Base-by-base conservation (phyloP, 352 stramenopile species). In the Globisporangium rhizosaccharum region DNA sequence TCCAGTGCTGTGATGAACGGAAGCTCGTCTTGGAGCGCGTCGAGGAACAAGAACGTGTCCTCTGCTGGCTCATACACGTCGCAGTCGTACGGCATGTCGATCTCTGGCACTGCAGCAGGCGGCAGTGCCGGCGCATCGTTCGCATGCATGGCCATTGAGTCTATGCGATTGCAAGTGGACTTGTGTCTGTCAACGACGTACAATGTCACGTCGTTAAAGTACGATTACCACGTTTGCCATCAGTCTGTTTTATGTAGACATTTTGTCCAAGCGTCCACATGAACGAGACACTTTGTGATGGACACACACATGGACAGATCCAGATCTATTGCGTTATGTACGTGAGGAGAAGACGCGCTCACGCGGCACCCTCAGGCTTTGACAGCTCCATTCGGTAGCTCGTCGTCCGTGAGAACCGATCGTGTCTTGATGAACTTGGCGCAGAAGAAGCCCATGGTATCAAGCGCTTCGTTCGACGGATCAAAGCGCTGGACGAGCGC, bases 11-110 rank as follows among this genome's bases (percentile, higher is more conserved):
- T 54, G 45, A 97, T 65, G 23, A 80, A 74, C 46, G 71, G 66
- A 36, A 87, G 58, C 60, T 98, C 96, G 45, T 90, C 79, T 62
- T 96, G 79, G 56, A 99, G 79, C 18, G 91, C 94, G 65, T 99
- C 96, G 18, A 99, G 67, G 30, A 99, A 88, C 18, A 99, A 71
- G 65, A 96, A 99, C 17, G 97, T 99, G 72, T 99, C 97, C 57
- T 99, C 96, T 17, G 88, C 87, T 25, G 96, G 97, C 73, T 99
- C 96, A 73, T 99, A 99, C 26, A 99, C 94, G 57, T 97, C 75
- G 67, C 71, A 82, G 67, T 86, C 76, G 72, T 84, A 92, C 44
- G 76, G 65, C 77, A 89, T 87, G 57, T 87, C 74, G 62, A 89
- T 87, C 70, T 83, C 66, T 33, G 82, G 82, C 53, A 91, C 62